Conservation (phyloP, 1,284 basidiomycete species). For the Sanghuangporus sanghuang region DNA sequence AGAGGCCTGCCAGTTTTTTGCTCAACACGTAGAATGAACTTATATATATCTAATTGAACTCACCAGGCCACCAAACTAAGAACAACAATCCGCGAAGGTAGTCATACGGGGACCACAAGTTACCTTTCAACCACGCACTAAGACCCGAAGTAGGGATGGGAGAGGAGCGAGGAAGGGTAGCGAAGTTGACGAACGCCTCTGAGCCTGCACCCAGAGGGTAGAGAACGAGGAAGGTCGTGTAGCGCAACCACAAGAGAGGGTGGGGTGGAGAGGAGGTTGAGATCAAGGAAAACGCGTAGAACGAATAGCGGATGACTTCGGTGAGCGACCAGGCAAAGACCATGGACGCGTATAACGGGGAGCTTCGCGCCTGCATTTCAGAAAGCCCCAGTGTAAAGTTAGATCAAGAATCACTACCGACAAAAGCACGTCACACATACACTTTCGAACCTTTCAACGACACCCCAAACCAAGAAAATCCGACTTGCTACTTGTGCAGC, state of each 20-base stretch:
- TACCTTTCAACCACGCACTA: slow-evolving; percentile 35
- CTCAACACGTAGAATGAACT: not conserved
- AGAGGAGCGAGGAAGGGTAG: slow-evolving; percentile 61
- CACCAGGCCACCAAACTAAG: slow-evolving; percentile 89
- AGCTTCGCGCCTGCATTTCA: slow-evolving; percentile 56
- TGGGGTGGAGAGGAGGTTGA: slow-evolving; percentile 49
- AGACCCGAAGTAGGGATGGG: slow-evolving; percentile 27
- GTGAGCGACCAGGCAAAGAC: slow-evolving; percentile 91
- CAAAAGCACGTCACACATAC: slow-evolving; percentile 33
- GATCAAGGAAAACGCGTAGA: slow-evolving; percentile 65
- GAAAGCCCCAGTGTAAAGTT: not conserved
- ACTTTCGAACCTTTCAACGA: slow-evolving; percentile 56
- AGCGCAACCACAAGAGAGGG: slow-evolving; percentile 63
- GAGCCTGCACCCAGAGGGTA: slow-evolving; percentile 91
- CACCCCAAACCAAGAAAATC: slow-evolving; percentile 85
- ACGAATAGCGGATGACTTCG: slow-evolving; percentile 89
- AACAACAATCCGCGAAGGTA: slow-evolving; percentile 62
- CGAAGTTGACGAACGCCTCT: slow-evolving; percentile 82
- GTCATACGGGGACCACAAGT: slow-evolving; percentile 36
- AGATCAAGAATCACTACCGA: slow-evolving; percentile 2
- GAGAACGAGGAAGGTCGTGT: slow-evolving; percentile 89
- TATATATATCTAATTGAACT: slow-evolving; percentile 25
- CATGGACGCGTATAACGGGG: slow-evolving; percentile 88
- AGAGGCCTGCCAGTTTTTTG: slow-evolving; percentile 51
- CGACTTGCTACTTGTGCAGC: slow-evolving; percentile 84